Percentiles rank a stretch among this genome's conserved stretches.
phyloP scores from a whole-genome alignment of 768 basidiomycete species.

The Termitomyces sp. region DNA sequence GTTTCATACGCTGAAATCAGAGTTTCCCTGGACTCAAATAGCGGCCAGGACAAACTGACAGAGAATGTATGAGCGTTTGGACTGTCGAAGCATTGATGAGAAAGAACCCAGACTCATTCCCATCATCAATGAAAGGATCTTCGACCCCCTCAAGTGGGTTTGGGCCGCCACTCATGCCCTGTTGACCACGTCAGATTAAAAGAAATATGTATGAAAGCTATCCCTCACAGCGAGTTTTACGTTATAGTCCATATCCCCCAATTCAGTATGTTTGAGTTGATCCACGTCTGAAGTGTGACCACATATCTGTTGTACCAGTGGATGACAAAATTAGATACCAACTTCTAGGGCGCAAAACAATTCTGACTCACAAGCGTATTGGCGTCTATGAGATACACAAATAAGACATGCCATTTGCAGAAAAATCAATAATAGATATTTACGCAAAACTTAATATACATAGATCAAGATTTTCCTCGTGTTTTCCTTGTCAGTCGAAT shows the following conservation, averaged over 20 bases:
- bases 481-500: slow-evolving; percentile 16
- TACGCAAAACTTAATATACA: slow-evolving; percentile 42
- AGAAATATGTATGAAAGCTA: neutral
- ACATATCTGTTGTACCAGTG: slow-evolving; percentile 22
- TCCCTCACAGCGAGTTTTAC: slow-evolving; percentile 35
- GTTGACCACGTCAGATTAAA: neutral
- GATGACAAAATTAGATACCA: neutral
- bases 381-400: slow-evolving; percentile 15
- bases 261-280: slow-evolving; percentile 18
- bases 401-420: neutral
- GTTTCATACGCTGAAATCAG: neutral
- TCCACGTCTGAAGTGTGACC: slow-evolving; percentile 29
- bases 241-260: slow-evolving; percentile 27
- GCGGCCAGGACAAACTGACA: slow-evolving; percentile 23
- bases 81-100: neutral
- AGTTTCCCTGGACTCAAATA: slow-evolving; percentile 31
- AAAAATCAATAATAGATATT: slow-evolving; percentile 13
- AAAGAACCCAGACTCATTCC: neutral
- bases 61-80: neutral
- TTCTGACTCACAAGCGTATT: slow-evolving; percentile 25
- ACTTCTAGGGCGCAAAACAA: neutral
- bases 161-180: slow-evolving; percentile 19
- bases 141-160: slow-evolving; percentile 15
- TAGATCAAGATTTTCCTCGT: slow-evolving; percentile 31
- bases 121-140: slow-evolving; percentile 12